phyloP scores from a whole-genome alignment of 2,329 filamentous ascomycete genomes.

The Trichoderma polysporum region DNA sequence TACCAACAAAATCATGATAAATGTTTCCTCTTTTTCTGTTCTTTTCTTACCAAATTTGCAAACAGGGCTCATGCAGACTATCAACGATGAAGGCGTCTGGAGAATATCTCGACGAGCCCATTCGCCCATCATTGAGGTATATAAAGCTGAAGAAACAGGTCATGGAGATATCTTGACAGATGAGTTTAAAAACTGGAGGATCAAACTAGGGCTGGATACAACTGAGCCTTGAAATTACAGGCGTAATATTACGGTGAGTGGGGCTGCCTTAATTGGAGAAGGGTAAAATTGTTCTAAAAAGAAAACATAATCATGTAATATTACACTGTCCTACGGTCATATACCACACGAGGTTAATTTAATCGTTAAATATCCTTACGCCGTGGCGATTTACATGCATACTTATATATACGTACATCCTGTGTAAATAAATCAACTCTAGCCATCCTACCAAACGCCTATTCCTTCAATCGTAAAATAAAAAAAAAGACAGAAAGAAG shows the following conservation, averaged over 20 bases:
- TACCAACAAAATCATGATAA: too few relatives aligned
- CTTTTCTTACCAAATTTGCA: neutral
- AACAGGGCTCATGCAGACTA: conserved; percentile 61
- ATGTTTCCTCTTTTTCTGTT: neutral
- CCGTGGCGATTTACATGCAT: neutral
- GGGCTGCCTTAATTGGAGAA: too few relatives aligned
- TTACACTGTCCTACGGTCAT: neutral
- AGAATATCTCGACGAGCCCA: conserved; percentile 67
- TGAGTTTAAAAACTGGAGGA: conserved; percentile 74
- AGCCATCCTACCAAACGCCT: neutral
- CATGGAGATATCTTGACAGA: conserved; percentile 74
- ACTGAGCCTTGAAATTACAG: neutral
- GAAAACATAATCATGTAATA: neutral
- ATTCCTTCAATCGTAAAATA: neutral
- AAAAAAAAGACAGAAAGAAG: neutral
- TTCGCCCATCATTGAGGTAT: conserved; percentile 68
- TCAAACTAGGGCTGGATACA: conserved; percentile 47
- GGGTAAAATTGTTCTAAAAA: neutral
- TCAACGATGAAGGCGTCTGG: conserved; percentile 76
- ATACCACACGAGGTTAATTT: neutral
- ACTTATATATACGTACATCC: neutral
- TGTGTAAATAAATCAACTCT: neutral
- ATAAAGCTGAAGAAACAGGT: conserved; percentile 69
- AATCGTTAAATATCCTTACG: neutral
- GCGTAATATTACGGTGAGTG: neutral